Evolutionary conservation across 2,329 filamentous ascomycete species (phyloP).

Genomic region (Botrytis elliptica): DNA sequence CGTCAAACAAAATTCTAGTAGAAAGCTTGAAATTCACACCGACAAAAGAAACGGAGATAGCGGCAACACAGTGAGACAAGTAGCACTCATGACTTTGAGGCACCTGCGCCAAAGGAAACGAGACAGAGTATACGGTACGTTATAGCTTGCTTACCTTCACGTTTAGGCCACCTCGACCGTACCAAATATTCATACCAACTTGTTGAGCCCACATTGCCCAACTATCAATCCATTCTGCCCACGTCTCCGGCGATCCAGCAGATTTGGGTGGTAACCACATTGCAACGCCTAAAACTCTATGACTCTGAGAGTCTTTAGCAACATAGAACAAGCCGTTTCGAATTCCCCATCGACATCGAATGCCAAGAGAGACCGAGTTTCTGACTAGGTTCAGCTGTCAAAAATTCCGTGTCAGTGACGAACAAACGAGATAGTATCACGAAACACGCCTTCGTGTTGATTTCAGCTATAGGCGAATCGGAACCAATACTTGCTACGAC

Average conservation of each 20-base stretch:
- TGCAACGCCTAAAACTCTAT: slow-evolving; percentile 64
- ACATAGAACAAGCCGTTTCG: slow-evolving; percentile 68
- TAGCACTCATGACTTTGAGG: not conserved
- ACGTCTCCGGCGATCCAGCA: slow-evolving; percentile 50
- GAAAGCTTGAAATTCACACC: not conserved
- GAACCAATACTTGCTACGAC: not conserved
- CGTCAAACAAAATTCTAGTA: not conserved
- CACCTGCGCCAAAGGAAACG: not conserved
- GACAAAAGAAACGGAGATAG: not conserved
- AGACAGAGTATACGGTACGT: slow-evolving; percentile 22
- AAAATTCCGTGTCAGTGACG: not conserved
- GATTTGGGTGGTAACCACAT: slow-evolving; percentile 67
- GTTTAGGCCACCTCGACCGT: slow-evolving; percentile 67
- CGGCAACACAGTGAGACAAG: not conserved
- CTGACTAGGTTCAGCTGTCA: slow-evolving; percentile 29
- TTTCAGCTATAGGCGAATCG: not conserved
- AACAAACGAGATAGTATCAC: not conserved
- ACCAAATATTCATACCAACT: slow-evolving; percentile 64
- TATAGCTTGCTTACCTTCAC: slow-evolving; percentile 47
- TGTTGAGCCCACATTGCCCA: slow-evolving; percentile 68
- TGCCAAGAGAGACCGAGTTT: slow-evolving; percentile 41
- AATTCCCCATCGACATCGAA: slow-evolving; percentile 70
- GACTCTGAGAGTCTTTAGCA: slow-evolving; percentile 55
- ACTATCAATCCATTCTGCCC: slow-evolving; percentile 60
- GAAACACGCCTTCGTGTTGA: slow-evolving; percentile 4